Evolutionary conservation across 208 protist genomes (phyloP).

Genomic region (Spongospora subterranea): DNA sequence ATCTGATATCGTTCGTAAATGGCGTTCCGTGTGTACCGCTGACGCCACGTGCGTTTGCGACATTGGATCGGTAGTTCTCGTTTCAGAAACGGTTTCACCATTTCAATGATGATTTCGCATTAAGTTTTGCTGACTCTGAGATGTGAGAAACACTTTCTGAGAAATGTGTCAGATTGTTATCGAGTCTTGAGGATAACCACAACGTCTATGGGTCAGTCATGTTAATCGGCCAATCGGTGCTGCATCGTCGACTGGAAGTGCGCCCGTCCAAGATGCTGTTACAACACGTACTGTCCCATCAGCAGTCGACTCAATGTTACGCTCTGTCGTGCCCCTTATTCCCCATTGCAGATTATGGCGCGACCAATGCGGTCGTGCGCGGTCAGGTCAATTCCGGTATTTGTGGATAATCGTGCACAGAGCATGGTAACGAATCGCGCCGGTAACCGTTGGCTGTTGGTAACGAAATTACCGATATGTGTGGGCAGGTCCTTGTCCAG

Average conservation of each 20-base stretch:
- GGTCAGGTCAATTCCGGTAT: neutral
- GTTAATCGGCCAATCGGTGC: neutral
- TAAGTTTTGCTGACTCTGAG: no score
- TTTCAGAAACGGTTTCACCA: no score
- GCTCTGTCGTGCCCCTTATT: neutral
- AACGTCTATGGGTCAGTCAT: conserved; percentile 26
- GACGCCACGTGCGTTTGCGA: neutral
- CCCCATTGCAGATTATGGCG: neutral
- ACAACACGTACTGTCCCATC: neutral
- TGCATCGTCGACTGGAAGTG: neutral
- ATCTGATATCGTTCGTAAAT: neutral
- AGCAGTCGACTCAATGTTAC: neutral
- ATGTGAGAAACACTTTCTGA: conserved; percentile 4
- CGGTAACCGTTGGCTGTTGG: neutral
- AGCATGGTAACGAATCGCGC: neutral
- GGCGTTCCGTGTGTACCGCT: neutral
- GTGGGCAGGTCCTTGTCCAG: neutral
- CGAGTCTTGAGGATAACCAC: conserved; percentile 45
- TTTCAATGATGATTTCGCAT: no score
- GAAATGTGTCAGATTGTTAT: neutral
- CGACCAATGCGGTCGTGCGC: neutral
- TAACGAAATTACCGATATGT: neutral
- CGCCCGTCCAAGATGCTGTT: neutral
- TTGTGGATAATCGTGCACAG: neutral
- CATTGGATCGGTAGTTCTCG: conserved; percentile 28